These are phyloP conservation scores for Talaromyces islandicus DNA, from an alignment of 2,329 filamentous ascomycete genomes.

Conservation along the genomic window DNA sequence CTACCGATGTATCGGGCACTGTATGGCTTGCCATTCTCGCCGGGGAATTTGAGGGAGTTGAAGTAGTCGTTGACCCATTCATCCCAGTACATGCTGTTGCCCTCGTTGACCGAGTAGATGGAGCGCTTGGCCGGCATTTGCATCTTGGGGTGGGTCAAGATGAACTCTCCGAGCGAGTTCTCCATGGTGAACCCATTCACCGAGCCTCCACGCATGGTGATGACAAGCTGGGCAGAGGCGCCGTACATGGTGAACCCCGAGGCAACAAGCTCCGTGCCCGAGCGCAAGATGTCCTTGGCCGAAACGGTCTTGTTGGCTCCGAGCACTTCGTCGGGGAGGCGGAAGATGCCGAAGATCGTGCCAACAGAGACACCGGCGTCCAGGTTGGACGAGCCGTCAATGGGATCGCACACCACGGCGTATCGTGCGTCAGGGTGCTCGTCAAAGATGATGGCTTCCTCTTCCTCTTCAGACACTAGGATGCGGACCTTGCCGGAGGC, in stretches of 20 bases:
- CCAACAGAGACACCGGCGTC: constrained; percentile 97
- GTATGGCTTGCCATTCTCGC: constrained; percentile 73
- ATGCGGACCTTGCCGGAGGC: constrained; percentile 86
- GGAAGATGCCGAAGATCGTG: constrained; percentile 94
- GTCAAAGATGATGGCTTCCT: constrained; percentile 81
- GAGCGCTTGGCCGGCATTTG: constrained; percentile 68
- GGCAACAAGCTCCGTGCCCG: constrained; percentile 85
- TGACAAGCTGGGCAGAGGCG: constrained; percentile 89
- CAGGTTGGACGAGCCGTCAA: constrained; percentile 95
- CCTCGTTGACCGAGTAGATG: constrained; percentile 99
- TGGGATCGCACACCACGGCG: constrained; percentile 94
- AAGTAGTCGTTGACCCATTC: constrained; percentile 83
- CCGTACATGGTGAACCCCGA: constrained; percentile 99
- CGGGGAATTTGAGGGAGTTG: constrained; percentile 76
- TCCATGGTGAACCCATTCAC: constrained; percentile 99
- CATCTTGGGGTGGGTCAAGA: constrained; percentile 96
- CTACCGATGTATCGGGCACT: constrained; percentile 90
- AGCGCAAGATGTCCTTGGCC: constrained; percentile 71
- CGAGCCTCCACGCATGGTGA: constrained; percentile 86
- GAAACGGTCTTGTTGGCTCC: constrained; percentile 51
- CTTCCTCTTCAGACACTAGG: constrained; percentile 96
- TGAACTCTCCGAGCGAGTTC: constrained; percentile 95
- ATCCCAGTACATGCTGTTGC: constrained; percentile 95
- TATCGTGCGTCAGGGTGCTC: constrained; percentile 72
- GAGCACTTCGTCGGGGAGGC: constrained; percentile 63